Percentiles rank a stretch among this genome's conserved stretches.
Conservation (phyloP, 1,139 yeast genomes). For the Scheffersomyces quercinus region DNA sequence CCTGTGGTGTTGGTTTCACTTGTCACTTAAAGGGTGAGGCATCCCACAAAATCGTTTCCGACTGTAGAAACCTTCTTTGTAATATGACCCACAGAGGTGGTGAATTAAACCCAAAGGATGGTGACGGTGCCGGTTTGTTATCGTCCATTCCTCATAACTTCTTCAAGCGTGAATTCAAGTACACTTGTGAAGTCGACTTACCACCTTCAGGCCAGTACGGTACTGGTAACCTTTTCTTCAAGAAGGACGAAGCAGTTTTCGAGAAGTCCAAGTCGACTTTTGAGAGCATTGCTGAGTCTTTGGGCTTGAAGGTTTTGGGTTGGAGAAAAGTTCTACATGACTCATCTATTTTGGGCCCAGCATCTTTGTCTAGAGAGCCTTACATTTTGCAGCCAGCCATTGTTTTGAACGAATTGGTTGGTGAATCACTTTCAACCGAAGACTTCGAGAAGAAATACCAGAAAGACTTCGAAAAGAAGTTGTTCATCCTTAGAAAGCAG, state of each 20-base stretch:
- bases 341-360: slow-evolving; percentile 90
- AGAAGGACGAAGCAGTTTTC: slow-evolving; percentile 69
- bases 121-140: slow-evolving; percentile 98
- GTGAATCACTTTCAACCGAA: slow-evolving; percentile 35
- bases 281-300: slow-evolving; percentile 72
- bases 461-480: slow-evolving; percentile 75
- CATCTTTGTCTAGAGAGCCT: slow-evolving; percentile 93
- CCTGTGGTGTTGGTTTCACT: slow-evolving; percentile 98
- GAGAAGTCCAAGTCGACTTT: slow-evolving; percentile 72
- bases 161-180: slow-evolving; percentile 78
- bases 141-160: slow-evolving; percentile 90
- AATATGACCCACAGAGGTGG: slow-evolving; percentile 99
- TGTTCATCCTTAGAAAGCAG: slow-evolving; percentile 85
- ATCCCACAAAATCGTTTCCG: slow-evolving; percentile 91
- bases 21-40: slow-evolving; percentile 88
- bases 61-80: slow-evolving; percentile 83
- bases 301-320: slow-evolving; percentile 82
- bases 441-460: slow-evolving; percentile 60
- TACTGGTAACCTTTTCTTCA: slow-evolving; percentile 90
- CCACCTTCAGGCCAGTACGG: slow-evolving; percentile 90
- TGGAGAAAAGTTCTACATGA: slow-evolving; percentile 98
- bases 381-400: slow-evolving; percentile 85
- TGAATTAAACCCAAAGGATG: slow-evolving; percentile 93
- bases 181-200: slow-evolving; percentile 55
- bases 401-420: slow-evolving; percentile 59